Evolutionary conservation across 768 basidiomycete species (phyloP), one percentile per base, ranked within the genome.

Genomic region (Tricholomella constricta): DNA sequence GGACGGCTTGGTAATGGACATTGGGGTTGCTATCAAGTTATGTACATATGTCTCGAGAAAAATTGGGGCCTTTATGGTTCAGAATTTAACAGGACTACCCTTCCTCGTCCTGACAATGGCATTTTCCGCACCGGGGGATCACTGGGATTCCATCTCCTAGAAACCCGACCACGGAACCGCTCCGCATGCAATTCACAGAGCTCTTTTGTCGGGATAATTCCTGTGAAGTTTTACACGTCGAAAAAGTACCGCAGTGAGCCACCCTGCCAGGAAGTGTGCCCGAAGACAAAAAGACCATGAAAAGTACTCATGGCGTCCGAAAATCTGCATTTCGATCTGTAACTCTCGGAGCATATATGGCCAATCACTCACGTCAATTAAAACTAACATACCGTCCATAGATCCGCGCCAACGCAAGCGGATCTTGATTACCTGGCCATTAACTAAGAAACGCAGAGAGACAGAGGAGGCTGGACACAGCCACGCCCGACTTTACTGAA

Each of bases 321-420:
- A 36, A 27, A 47, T 46, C 45, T 46, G 31, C 32, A 46, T 46
- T 46, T 17, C 22, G n/a, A 46, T 46, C 32, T 35, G 5, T n/a
- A 29, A 32, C 19, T n/a, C 11, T 9, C 22, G 12, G 19, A 6
- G 17, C 22, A 14, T 44, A 17, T 12, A 27, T 44, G 43, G 14
- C n/a, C 25, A 44, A 26, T 11, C 37, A 47, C 46, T 47, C 46
- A 47, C 34, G 35, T 47, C 46, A 47, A 36, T 31, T 37, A 20
- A 22, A 6, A 22, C 20, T 15, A 4, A 40, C 6, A 22, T 15
- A 40, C n/a, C n/a, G 2, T 19, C 20, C 20, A 11, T 40, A 22
- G 2, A 38, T 40, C n/a, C 38, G 38, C 23, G 26, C 17, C 26
- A 19, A 29, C 7, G 15, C n/a, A 20, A 19, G 11, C 12, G 15